These are phyloP conservation scores for Nephelium lappaceum DNA, from an alignment of 345 rosid species.

Conservation along the genomic window DNA sequence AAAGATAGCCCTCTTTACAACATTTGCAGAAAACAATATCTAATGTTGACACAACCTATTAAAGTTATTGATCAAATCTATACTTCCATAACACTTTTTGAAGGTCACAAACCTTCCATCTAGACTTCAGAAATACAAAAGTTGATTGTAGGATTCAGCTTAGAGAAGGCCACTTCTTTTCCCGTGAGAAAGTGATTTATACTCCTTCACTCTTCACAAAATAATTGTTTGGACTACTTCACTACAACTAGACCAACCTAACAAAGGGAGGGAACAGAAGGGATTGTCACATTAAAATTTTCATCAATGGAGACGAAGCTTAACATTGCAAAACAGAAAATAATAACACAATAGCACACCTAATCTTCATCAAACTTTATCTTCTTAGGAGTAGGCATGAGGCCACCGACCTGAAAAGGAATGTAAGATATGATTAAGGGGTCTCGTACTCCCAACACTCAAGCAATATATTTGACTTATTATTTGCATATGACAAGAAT, in stretches of 20 bases:
- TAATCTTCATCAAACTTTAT: slow-evolving; percentile 73
- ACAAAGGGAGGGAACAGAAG: not conserved
- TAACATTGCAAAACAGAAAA: not conserved
- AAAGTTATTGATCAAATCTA: not conserved
- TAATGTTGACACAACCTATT: not conserved
- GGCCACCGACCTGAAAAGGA: slow-evolving; percentile 63
- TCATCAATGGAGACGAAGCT: not conserved
- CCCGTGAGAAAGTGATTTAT: not conserved
- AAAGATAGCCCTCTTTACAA: not conserved
- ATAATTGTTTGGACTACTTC: not conserved
- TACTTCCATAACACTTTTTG: not conserved
- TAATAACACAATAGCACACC: slow-evolving; percentile 1
- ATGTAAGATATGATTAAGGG: not conserved
- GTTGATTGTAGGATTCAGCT: not conserved
- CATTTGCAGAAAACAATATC: not conserved
- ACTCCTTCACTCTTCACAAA: not conserved
- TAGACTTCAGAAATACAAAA: not conserved
- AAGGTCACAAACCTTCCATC: not conserved
- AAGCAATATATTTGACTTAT: not conserved
- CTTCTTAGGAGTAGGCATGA: slow-evolving; percentile 65
- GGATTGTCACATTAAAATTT: not conserved
- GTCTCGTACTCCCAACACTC: not conserved
- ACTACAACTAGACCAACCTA: not conserved
- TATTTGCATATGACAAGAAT: not conserved
- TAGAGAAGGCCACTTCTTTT: not conserved